Evolutionary conservation across 306 rosid species (phyloP), one percentile per base, ranked within the genome.

Genomic region (Amphicarpaea edgeworthii): DNA sequence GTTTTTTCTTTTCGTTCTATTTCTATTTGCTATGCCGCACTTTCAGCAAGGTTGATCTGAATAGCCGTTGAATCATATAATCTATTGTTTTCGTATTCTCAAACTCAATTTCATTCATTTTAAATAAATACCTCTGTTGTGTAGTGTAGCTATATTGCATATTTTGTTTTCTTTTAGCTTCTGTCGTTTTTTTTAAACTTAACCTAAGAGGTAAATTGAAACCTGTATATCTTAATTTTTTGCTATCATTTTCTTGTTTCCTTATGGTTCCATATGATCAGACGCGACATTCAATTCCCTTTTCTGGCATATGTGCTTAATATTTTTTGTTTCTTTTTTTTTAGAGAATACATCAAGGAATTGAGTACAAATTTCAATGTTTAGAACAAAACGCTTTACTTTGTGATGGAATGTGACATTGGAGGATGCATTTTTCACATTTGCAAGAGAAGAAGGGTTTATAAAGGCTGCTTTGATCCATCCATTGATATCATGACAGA

Each of bases 371-470:
- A 70, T 32, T 77, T 80, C 14, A 12, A 45, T 28, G 46, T 72
- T 68, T 40, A 15, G 42, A 73, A 55, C 65, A 70, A 73, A 65
- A 54, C 50, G 23, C 76, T 59, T 78, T 83, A 1, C 21, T 57
- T 63, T 32, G 81, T 61, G 66, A 45, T 80, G 83, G 90, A 82
- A 59, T 75, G 73, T 78, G 82, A 72, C 37, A 83, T 84, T 5
- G 85, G 67, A 77, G 67, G 45, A 37, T 68, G 21, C 58, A 19
- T 37, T 49, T 19, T 64, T 53, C 75, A 68, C 63, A 83, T 62
- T 23, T 79, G 68, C 77, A 85, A 91, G 82, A 88, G 78, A 77
- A 84, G 90, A 73, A 88, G 87, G 88, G 84, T 81, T 24, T 79
- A 81, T 23, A 17, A n/a, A 42, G 38, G 66, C 19, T 38, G 21